Base-by-base conservation (phyloP, 768 basidiomycete species). In the Kwoniella shandongensis region DNA sequence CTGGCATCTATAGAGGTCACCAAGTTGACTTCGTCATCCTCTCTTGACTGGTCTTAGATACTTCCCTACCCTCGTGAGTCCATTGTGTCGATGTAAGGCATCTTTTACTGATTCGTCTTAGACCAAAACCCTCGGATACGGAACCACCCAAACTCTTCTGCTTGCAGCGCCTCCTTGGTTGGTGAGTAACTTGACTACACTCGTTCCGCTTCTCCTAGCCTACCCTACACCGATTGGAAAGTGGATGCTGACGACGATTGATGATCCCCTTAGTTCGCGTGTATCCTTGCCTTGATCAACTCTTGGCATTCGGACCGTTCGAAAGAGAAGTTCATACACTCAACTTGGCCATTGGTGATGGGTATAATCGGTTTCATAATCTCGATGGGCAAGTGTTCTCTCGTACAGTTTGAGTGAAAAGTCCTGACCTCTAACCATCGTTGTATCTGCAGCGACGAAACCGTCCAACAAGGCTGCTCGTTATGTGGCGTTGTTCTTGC, bases 291-390 rank as follows among this genome's bases (percentile, higher is more conserved):
- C 1, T 81, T 88, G 61, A 62, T 74, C 25, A 72, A 73, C 47
- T 60, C 63, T 7, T 47, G 70, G 54, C 86, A 86, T 75, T 88
- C 89, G 0, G 90, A 92, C 76, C 77, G 76, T 52, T 77, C 69
- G 15, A 81, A 81, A 20, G 88, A 91, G 68, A 84, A 88, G 39
- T 89, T 82, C 77, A 81, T 78, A 67, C 87, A 90, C 74, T 83
- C 58, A 6, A 59, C 59, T 15, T 62, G 65, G 61, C 65, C 65
- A 5, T 35, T 66, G 32, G 29, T 55, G 20, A 47, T 85, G 23
- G 88, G 87, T n/a, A 82, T 88, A 38, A 55, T 87, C 7, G 88
- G 70, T 1, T 72, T 72, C 52, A 57, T 69, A 30, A 67, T 72
- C 27, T 55, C 61, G 13, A 67, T 72, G 86, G 63, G 55, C 55